Conservation (phyloP, 495 filamentous ascomycete species). For the Penicillium subrubescens region DNA sequence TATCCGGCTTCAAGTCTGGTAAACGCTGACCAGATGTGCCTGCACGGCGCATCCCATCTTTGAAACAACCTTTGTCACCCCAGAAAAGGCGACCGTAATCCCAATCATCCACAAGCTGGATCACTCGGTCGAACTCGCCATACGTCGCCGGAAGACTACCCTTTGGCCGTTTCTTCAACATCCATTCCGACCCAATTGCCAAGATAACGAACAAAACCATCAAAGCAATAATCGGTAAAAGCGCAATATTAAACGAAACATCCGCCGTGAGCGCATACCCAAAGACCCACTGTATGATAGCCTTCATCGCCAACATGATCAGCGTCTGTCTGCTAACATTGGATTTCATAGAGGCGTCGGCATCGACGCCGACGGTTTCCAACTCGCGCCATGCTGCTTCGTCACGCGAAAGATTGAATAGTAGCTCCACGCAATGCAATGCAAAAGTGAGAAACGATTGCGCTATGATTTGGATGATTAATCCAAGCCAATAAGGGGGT, state of each 20-base stretch:
- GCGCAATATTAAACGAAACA: slow-evolving; percentile 4
- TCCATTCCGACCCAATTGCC: slow-evolving; percentile 4
- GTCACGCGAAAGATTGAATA: slow-evolving; percentile 12
- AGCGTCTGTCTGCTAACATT: slow-evolving; percentile 3
- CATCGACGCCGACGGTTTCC: background rate
- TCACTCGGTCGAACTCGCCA: background rate
- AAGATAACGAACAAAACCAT: slow-evolving; percentile 3
- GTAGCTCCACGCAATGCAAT: slow-evolving; percentile 8
- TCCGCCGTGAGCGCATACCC: slow-evolving; percentile 9
- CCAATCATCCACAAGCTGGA: slow-evolving; percentile 8
- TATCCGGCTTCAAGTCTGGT: slow-evolving; percentile 2
- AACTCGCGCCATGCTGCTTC: slow-evolving; percentile 10
- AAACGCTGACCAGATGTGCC: slow-evolving; percentile 4
- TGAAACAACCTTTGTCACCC: slow-evolving; percentile 8
- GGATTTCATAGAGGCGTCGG: slow-evolving; percentile 1
- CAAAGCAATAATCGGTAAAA: slow-evolving; percentile 7
- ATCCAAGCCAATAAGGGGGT: slow-evolving; percentile 8
- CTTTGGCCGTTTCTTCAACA: slow-evolving; percentile 5
- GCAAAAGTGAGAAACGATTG: slow-evolving; percentile 9
- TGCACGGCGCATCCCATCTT: background rate
- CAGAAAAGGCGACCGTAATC: slow-evolving; percentile 5
- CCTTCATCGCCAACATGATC: slow-evolving; percentile 4
- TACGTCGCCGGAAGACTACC: slow-evolving; percentile 6
- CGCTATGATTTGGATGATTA: slow-evolving; percentile 2
- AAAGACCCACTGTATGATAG: slow-evolving; percentile 9